Evolutionary conservation across 495 filamentous ascomycete genomes (phyloP).

Genomic region (Apiosordaria backusii): DNA sequence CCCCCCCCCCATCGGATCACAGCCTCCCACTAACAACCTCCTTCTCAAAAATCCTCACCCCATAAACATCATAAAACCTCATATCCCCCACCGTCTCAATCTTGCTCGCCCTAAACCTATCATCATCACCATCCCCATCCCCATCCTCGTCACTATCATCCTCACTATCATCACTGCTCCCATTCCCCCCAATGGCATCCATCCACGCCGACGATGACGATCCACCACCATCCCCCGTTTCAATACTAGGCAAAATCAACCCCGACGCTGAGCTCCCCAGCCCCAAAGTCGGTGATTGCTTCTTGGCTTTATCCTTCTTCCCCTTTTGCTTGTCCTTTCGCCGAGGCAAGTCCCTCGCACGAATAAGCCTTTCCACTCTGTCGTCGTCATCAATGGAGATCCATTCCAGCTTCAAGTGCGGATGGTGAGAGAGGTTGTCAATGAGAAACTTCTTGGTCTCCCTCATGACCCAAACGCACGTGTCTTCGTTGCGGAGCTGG

Average conservation of each 20-base stretch:
- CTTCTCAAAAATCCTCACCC: slow-evolving; percentile 50
- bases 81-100: slow-evolving; percentile 40
- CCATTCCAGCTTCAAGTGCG: slow-evolving; percentile 51
- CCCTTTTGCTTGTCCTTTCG: slow-evolving; percentile 34
- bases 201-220: background rate
- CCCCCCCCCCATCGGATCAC: slow-evolving; percentile 15
- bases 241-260: background rate
- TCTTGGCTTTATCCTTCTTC: background rate
- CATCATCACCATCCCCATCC: too few relatives aligned
- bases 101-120: slow-evolving; percentile 18
- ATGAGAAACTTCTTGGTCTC: slow-evolving; percentile 51
- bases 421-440: slow-evolving; percentile 51
- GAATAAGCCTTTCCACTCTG: slow-evolving; percentile 42
- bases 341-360: slow-evolving; percentile 11
- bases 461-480: slow-evolving; percentile 43
- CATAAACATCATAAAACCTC: slow-evolving; percentile 45
- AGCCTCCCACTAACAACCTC: slow-evolving; percentile 42
- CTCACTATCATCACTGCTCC: slow-evolving; percentile 32
- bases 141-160: slow-evolving; percentile 20
- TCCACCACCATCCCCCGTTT: background rate
- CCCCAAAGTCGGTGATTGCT: background rate
- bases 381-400: slow-evolving; percentile 47
- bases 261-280: background rate
- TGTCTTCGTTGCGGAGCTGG: slow-evolving; percentile 49
- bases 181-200: slow-evolving; percentile 13